Base-by-base conservation (phyloP, 2,329 filamentous ascomycete species). In the Aureobasidium musti region DNA sequence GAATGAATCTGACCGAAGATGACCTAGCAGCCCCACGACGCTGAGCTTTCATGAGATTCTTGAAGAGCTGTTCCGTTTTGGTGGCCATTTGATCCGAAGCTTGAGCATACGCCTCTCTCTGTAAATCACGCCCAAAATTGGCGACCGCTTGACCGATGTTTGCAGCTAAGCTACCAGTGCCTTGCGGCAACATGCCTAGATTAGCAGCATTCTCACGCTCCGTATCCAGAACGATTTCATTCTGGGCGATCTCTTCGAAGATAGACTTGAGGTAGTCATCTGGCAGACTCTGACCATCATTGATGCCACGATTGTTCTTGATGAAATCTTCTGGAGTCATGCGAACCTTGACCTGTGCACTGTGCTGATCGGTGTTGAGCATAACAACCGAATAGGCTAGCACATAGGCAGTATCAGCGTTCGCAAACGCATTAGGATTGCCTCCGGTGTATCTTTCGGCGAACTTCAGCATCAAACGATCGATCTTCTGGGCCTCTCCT, bases 401-500 rank as follows among this genome's bases (percentile, higher is more conserved):
- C 10, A 99, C 92, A 72, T 99, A 99, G 17, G 95, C 94, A 0
- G 96, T 99, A 76, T 99, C 96, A 1, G 95, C 96, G 74, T 98
- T 99, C 41, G 95, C 95, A 77, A 97, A 99, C 1, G 95, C 94
- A 74, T 97, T 97, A 0, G 95, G 95, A 72, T 99, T 99, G 35
- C 93, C 93, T 68, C 89, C 90, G 61, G 96, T 91, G 76, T 99
- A 99, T 68, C 94, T 89, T 77, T 98, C 94, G 11, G 95, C 95
- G 79, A 98, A 99, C 77, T 99, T 99, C 71, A 99, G 82, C 95
- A 99, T 98, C 79, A 98, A 96, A 56, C 95, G 91, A 86, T 99
- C 95, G 71, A 99, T 99, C 81, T 99, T 99, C 76, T 99, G 95
- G 0, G 93, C 93, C 78, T 99, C 95, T 68, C 95, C 95, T 0